phyloP scores from a whole-genome alignment of 208 protist species.

The Leishmania tarentolae region DNA sequence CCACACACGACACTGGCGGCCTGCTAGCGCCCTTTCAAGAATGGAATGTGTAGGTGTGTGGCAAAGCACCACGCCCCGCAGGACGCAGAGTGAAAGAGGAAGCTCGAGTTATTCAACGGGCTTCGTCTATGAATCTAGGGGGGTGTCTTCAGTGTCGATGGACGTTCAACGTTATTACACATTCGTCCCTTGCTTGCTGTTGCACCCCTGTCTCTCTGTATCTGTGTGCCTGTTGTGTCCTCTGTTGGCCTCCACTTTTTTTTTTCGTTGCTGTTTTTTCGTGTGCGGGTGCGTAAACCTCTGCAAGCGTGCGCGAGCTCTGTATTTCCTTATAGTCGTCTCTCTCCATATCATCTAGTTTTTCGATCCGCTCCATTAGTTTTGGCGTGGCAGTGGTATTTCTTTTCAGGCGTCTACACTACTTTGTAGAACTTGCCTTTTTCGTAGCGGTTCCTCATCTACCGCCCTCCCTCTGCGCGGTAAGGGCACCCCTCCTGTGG shows the following conservation, averaged over 20 bases:
- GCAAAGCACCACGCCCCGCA: background rate
- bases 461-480: background rate
- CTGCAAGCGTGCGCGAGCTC: background rate
- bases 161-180: background rate
- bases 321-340: background rate
- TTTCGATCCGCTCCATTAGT: background rate
- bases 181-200: slow-evolving; percentile 9
- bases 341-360: background rate
- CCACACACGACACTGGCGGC: slow-evolving; percentile 38
- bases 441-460: background rate
- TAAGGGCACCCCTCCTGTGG: background rate
- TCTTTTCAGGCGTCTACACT: background rate
- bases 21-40: slow-evolving; percentile 53
- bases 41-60: slow-evolving; percentile 24
- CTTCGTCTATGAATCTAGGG: background rate
- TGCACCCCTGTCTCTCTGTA: background rate
- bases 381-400: background rate
- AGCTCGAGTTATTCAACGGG: no score
- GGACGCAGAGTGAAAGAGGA: background rate
- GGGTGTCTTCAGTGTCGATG: background rate
- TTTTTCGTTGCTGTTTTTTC: background rate
- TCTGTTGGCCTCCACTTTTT: background rate
- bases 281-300: background rate
- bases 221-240: background rate
- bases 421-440: background rate